Evolutionary conservation across 805 yeast genomes (phyloP).

Genomic region (Hanseniaspora singularis): DNA sequence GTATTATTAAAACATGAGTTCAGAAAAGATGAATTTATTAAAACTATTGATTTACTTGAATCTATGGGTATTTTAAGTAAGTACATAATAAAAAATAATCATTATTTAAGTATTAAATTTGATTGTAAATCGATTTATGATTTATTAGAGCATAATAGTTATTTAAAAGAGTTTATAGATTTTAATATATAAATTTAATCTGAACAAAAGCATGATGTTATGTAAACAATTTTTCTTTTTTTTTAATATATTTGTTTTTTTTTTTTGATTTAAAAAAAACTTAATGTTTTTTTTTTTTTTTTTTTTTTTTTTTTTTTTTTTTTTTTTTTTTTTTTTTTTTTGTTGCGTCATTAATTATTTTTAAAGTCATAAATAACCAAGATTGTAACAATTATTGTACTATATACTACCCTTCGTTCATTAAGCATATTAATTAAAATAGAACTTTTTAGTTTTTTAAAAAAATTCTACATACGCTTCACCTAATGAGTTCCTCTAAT

Average conservation of each 20-base stretch:
- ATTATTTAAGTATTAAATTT: neutral
- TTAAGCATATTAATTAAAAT: too few relatives aligned
- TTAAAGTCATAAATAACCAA: too few relatives aligned
- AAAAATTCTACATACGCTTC: too few relatives aligned
- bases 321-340: too few relatives aligned
- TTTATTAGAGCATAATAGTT: constrained; percentile 1
- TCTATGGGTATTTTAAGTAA: constrained; percentile 1
- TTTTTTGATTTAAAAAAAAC: neutral
- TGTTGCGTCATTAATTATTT: too few relatives aligned
- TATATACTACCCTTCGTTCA: too few relatives aligned
- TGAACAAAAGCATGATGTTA: too few relatives aligned
- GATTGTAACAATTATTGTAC: too few relatives aligned
- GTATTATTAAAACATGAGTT: constrained; percentile 1
- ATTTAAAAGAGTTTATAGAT: constrained; percentile 10
- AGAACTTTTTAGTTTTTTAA: too few relatives aligned
- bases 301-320: too few relatives aligned
- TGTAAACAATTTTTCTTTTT: neutral
- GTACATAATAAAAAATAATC: constrained; percentile 1
- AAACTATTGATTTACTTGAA: constrained; percentile 8
- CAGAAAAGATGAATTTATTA: constrained; percentile 2
- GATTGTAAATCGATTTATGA: constrained; percentile 2
- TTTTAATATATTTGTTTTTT: neutral
- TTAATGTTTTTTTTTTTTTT: neutral
- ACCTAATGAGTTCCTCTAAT: too few relatives aligned
- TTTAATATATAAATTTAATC: neutral